Percentiles rank a stretch among this genome's conserved stretches.
These are phyloP conservation scores for Akanthomyces lecanii DNA, from an alignment of 2,329 filamentous ascomycete genomes.

Conservation along the genomic window DNA sequence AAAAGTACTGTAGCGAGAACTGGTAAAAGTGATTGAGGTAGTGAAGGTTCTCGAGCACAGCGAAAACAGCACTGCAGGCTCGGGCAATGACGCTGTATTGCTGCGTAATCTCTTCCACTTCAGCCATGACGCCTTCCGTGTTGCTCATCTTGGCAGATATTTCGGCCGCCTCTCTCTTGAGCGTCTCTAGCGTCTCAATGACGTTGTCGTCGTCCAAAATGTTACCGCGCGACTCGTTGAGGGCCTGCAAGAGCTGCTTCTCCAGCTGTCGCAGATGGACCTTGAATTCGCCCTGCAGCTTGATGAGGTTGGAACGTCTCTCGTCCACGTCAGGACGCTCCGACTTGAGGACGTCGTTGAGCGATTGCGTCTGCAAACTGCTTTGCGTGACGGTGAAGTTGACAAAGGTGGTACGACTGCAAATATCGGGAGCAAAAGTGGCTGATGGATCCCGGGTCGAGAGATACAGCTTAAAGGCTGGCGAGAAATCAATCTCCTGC, in stretches of 20 bases:
- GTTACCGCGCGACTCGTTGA: slow-evolving; percentile 96
- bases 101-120: slow-evolving; percentile 92
- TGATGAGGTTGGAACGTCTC: slow-evolving; percentile 93
- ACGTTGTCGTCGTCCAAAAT: slow-evolving; percentile 98
- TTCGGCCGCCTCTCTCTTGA: slow-evolving; percentile 96
- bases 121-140: slow-evolving; percentile 96
- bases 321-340: slow-evolving; percentile 97
- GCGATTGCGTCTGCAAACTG: slow-evolving; percentile 94
- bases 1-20: slow-evolving; percentile 96
- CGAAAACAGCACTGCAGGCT: slow-evolving; percentile 95
- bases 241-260: slow-evolving; percentile 86
- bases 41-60: slow-evolving; percentile 92
- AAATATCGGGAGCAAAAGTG: slow-evolving; percentile 92
- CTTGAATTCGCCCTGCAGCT: slow-evolving; percentile 98
- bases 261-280: slow-evolving; percentile 94
- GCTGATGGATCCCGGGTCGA: slow-evolving; percentile 96
- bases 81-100: slow-evolving; percentile 91
- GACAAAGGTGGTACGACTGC: slow-evolving; percentile 97
- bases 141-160: slow-evolving; percentile 95
- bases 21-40: slow-evolving; percentile 99
- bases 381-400: slow-evolving; percentile 99
- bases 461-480: slow-evolving; percentile 89
- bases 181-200: slow-evolving; percentile 92
- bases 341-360: slow-evolving; percentile 96
- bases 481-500: slow-evolving; percentile 98